A percentile compares a stretch with the other conserved stretches of the same genome.
Evolutionary conservation across 805 yeast genomes (phyloP).

Genomic region (Myxozyma udenii): DNA sequence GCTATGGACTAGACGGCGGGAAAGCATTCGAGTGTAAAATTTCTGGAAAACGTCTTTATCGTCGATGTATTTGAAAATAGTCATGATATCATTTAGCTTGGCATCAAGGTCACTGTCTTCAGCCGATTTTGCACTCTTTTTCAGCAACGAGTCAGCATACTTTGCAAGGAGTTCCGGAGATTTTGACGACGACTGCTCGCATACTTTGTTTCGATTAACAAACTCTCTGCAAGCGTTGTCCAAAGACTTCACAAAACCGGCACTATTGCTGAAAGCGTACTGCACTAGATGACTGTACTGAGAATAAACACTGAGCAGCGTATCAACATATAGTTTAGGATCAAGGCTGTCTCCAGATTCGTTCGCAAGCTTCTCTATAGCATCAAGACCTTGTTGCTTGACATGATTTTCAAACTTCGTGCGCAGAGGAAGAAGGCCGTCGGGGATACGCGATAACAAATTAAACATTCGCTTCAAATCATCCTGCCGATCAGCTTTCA

Average conservation of each 20-base stretch:
- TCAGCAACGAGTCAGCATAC: conserved; percentile 79
- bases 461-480: conserved; percentile 77
- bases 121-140: conserved; percentile 61
- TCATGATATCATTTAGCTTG: conserved; percentile 81
- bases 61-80: conserved; percentile 78
- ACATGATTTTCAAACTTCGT: conserved; percentile 70
- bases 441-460: conserved; percentile 72
- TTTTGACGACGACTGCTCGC: conserved; percentile 53
- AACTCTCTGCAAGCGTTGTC: conserved; percentile 84
- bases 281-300: conserved; percentile 64
- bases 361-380: conserved; percentile 56
- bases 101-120: conserved; percentile 65
- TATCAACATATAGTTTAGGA: conserved; percentile 77
- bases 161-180: conserved; percentile 91
- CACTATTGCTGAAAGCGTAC: conserved; percentile 66
- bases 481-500: conserved; percentile 66
- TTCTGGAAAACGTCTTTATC: conserved; percentile 95
- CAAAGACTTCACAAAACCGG: conserved; percentile 77
- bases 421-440: conserved; percentile 75
- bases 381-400: conserved; percentile 57
- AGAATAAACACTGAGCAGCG: conserved; percentile 65
- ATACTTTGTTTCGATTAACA: conserved; percentile 78
- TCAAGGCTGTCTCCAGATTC: conserved; percentile 44
- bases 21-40: conserved; percentile 82
- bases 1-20: conserved; percentile 83